phyloP scores from a whole-genome alignment of 2,329 filamentous ascomycete genomes.

The Apiospora saccharicola region DNA sequence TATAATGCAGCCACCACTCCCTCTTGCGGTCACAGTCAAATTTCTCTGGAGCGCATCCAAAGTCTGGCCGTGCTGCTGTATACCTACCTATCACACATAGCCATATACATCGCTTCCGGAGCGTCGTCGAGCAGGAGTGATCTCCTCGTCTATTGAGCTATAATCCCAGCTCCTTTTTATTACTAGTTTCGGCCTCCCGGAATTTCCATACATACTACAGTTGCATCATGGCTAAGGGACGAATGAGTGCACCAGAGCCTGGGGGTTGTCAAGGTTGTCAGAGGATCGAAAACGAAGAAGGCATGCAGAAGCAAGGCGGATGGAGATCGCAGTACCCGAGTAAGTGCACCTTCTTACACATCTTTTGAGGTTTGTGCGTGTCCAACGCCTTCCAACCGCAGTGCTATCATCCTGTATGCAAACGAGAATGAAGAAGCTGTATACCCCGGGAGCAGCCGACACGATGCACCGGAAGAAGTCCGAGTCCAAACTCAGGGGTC shows the following conservation, averaged over 20 bases:
- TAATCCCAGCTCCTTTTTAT: not conserved
- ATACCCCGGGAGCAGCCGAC: not conserved
- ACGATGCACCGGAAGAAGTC: not conserved
- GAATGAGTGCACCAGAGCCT: not conserved
- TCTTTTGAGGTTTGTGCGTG: not conserved
- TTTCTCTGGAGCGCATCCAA: no score
- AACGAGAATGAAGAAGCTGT: not conserved
- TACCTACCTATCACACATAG: no score
- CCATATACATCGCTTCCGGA: no score
- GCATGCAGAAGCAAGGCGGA: conserved; percentile 26
- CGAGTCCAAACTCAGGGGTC: not conserved
- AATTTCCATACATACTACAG: not conserved
- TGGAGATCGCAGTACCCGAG: conserved; percentile 2
- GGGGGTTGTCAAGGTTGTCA: conserved; percentile 24
- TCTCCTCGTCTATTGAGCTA: no score
- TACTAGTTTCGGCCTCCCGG: not conserved
- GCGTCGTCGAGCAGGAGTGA: no score
- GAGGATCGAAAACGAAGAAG: conserved; percentile 25
- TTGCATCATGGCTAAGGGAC: conserved; percentile 19
- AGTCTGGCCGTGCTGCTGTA: not conserved
- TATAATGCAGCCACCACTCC: not conserved
- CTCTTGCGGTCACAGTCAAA: not conserved
- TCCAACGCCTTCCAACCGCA: no score
- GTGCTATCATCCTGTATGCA: no score
- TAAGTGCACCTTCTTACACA: not conserved